Conservation (phyloP, 495 filamentous ascomycete genomes). For the Cercophora sp. region DNA sequence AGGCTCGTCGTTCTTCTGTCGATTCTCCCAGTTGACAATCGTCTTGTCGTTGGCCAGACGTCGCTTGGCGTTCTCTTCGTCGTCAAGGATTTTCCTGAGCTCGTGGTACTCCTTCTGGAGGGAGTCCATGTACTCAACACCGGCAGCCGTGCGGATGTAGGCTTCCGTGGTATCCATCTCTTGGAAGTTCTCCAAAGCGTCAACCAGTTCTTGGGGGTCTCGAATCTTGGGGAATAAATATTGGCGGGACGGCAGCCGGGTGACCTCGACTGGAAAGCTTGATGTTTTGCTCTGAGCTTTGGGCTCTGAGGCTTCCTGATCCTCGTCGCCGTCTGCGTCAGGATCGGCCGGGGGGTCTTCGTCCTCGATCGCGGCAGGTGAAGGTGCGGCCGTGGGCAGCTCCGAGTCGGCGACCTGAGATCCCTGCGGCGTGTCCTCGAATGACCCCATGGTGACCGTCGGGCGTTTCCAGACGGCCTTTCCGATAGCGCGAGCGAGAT, state of each 20-base stretch:
- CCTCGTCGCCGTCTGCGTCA: conserved; percentile 24
- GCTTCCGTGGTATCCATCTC: conserved; percentile 46
- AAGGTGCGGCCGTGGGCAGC: conserved; percentile 24
- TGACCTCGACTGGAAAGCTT: conserved; percentile 23
- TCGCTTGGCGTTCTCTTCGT: conserved; percentile 44
- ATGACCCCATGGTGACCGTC: neutral
- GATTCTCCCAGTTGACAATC: conserved; percentile 33
- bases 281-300: conserved; percentile 12
- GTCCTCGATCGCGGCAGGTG: conserved; percentile 22
- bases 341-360: neutral
- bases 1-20: conserved; percentile 28
- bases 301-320: conserved; percentile 23
- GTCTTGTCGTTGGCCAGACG: conserved; percentile 35
- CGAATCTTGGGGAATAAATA: conserved; percentile 35
- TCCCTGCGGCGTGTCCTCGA: conserved; percentile 8
- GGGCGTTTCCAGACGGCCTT: conserved; percentile 2
- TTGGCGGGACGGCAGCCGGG: conserved; percentile 19
- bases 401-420: conserved; percentile 19
- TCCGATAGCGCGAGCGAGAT: neutral
- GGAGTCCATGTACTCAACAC: conserved; percentile 47
- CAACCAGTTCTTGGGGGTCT: conserved; percentile 30
- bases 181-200: conserved; percentile 31
- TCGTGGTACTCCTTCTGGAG: conserved; percentile 64
- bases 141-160: conserved; percentile 49
- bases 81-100: conserved; percentile 54